Evolutionary conservation across 768 basidiomycete species (phyloP).

Genomic region (Mycena maculata): DNA sequence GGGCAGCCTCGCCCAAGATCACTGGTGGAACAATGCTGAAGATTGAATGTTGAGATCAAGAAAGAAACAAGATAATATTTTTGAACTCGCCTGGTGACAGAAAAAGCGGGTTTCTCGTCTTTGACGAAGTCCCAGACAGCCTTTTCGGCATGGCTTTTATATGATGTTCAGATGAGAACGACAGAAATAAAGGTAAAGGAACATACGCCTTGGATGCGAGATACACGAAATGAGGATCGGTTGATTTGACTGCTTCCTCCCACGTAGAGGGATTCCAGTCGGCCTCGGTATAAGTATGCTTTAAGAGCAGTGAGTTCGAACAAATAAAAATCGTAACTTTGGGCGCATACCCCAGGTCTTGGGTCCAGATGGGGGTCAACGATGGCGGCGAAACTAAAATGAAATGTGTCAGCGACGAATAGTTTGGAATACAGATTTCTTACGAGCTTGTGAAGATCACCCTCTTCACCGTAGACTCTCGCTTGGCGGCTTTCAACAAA

Average conservation of each 20-base stretch:
- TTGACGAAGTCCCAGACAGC: constrained; percentile 16
- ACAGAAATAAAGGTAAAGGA: neutral
- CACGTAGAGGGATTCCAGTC: constrained; percentile 23
- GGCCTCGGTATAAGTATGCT: constrained; percentile 20
- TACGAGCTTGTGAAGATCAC: constrained; percentile 24
- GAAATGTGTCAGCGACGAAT: neutral
- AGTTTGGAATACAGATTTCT: neutral
- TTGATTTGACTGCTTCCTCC: constrained; percentile 18
- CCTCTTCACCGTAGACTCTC: constrained; percentile 5
- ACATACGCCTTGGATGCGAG: constrained; percentile 21
- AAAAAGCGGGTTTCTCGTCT: constrained; percentile 6
- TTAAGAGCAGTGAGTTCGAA: neutral
- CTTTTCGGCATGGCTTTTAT: constrained; percentile 14
- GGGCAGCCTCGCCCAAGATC: constrained; percentile 22
- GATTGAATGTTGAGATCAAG: neutral
- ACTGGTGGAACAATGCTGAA: constrained; percentile 20
- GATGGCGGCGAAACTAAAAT: constrained; percentile 13
- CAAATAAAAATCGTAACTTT: neutral
- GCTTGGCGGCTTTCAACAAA: constrained; percentile 10
- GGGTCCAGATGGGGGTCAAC: constrained; percentile 17
- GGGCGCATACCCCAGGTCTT: constrained; percentile 5
- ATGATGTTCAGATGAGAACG: neutral
- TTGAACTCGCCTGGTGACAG: constrained; percentile 4
- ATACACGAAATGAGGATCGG: constrained; percentile 21
- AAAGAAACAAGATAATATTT: neutral